Evolutionary conservation across 371 early-diverging fungal species (phyloP).

Genomic region (Mucor saturninus): DNA sequence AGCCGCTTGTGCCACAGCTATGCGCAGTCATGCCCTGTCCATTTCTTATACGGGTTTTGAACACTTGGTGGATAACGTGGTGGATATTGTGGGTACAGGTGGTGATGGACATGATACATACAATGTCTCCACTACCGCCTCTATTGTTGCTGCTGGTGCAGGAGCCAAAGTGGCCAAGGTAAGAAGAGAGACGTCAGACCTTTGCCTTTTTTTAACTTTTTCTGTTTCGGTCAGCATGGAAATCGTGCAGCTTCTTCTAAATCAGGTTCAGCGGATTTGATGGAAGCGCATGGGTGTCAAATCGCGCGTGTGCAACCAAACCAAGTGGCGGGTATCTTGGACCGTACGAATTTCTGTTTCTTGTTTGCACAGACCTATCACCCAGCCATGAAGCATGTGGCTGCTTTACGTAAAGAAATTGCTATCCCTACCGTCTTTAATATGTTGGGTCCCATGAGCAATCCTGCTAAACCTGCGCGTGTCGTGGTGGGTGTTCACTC

Average conservation of each 20-base stretch:
- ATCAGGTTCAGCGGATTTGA: conserved; percentile 93
- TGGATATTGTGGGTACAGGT: conserved; percentile 97
- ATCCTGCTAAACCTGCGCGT: conserved; percentile 85
- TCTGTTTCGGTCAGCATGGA: too few relatives aligned
- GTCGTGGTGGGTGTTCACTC: conserved; percentile 92
- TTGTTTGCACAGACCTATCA: conserved; percentile 92
- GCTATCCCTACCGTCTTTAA: conserved; percentile 95
- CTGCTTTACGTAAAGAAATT: conserved; percentile 81
- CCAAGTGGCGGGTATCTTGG: conserved; percentile 67
- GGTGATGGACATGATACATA: conserved; percentile 98
- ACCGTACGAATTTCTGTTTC: conserved; percentile 85
- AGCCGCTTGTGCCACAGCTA: conserved; percentile 74
- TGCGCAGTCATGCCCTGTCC: conserved; percentile 65
- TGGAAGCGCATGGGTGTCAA: conserved; percentile 84
- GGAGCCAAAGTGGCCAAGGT: conserved; percentile 94
- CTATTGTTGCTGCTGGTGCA: conserved; percentile 92
- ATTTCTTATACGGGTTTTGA: conserved; percentile 53
- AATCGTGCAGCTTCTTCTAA: conserved; percentile 93
- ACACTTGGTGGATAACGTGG: conserved; percentile 55
- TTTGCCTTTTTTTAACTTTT: neutral
- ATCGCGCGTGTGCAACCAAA: conserved; percentile 70
- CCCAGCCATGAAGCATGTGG: conserved; percentile 89
- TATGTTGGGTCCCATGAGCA: conserved; percentile 91
- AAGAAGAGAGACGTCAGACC: conserved; percentile 10
- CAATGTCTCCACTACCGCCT: conserved; percentile 93